phyloP scores from a whole-genome alignment of 2,329 filamentous ascomycete species.

The Trichoderma asperellum region DNA sequence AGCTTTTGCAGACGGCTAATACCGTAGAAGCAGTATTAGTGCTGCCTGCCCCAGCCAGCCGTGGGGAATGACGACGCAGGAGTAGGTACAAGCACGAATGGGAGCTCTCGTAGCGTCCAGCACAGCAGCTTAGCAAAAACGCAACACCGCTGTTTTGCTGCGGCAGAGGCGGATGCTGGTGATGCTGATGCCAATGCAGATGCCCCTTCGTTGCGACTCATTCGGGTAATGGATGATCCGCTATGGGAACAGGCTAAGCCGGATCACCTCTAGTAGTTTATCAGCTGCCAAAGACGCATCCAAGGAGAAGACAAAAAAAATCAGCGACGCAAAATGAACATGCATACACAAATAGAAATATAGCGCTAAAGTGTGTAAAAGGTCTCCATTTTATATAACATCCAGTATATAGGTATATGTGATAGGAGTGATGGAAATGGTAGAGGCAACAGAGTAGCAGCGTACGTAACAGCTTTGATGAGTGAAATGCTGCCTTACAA shows the following conservation, averaged over 20 bases:
- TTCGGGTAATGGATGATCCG: slow-evolving; percentile 15
- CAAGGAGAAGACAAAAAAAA: no score
- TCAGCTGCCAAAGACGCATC: neutral
- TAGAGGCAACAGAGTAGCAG: no score
- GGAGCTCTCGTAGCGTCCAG: neutral
- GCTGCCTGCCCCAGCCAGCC: slow-evolving; percentile 1
- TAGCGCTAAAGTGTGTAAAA: no score
- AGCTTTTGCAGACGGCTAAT: slow-evolving; percentile 20
- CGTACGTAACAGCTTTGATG: no score
- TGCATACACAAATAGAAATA: no score
- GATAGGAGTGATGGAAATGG: no score
- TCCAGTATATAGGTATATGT: no score
- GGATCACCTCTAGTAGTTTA: neutral
- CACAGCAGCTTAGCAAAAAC: neutral
- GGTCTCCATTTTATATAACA: no score
- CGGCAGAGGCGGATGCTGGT: neutral
- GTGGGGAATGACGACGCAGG: slow-evolving; percentile 19
- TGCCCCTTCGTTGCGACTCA: neutral
- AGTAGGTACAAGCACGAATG: neutral
- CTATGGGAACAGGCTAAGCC: neutral
- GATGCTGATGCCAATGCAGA: neutral
- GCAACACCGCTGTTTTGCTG: slow-evolving; percentile 8
- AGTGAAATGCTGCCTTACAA: no score
- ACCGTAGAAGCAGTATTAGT: neutral
- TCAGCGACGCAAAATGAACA: no score